A percentile compares a stretch with the other conserved stretches of the same genome.
Conservation (phyloP, 2,329 filamentous ascomycete species). For the Colletotrichum viniferum region DNA sequence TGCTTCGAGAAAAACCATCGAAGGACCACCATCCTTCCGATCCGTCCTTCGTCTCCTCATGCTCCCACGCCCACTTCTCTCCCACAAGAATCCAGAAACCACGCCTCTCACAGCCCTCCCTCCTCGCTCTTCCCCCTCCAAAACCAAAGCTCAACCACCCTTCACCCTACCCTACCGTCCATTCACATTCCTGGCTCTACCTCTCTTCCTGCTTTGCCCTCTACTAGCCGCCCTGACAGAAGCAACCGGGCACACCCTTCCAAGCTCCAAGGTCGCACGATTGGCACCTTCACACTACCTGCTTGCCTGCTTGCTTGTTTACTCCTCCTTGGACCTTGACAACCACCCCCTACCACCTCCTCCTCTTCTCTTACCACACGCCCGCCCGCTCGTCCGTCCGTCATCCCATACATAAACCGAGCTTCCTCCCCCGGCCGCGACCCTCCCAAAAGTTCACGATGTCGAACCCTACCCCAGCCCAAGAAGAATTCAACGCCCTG, state of each 20-base stretch:
- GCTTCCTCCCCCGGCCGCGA: conserved; percentile 25
- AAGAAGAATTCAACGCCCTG: conserved; percentile 70
- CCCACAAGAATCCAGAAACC: neutral
- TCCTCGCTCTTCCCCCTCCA: neutral
- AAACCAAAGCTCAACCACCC: neutral
- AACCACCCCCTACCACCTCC: conserved; percentile 2
- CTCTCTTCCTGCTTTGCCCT: neutral
- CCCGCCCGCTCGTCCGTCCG: conserved; percentile 7
- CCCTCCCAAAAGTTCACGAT: conserved; percentile 41
- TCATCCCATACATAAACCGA: conserved; percentile 40
- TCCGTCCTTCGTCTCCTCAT: neutral
- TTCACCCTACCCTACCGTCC: neutral
- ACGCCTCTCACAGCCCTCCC: neutral
- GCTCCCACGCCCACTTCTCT: neutral
- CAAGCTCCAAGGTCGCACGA: conserved; percentile 13
- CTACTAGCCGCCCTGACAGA: conserved; percentile 17
- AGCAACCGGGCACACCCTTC: conserved; percentile 17
- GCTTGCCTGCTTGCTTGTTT: conserved; percentile 9
- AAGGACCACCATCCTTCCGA: conserved; percentile 2
- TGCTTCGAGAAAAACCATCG: conserved; percentile 24
- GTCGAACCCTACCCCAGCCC: conserved; percentile 61
- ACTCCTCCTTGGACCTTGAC: conserved; percentile 4
- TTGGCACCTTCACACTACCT: conserved; percentile 1
- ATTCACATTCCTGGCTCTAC: neutral
- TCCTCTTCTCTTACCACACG: conserved; percentile 4